Conservation (phyloP, 305 asterid species). For the Ilex paraguariensis region DNA sequence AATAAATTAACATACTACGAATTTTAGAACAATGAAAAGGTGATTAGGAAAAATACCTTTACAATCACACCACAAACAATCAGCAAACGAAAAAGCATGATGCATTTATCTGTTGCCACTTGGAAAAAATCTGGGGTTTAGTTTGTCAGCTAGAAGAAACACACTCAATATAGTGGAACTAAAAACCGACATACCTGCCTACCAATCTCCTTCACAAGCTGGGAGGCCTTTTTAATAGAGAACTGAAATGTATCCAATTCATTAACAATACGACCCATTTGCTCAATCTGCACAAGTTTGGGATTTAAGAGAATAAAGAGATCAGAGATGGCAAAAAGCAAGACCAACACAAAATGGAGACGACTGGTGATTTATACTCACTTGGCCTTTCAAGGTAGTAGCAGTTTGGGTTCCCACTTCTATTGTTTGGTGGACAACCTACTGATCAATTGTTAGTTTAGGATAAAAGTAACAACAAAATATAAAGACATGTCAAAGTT, state of each 20-base stretch:
- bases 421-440: conserved; percentile 99
- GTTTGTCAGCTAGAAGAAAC: too few species aligned
- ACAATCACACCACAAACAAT: conserved; percentile 92
- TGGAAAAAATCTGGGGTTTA: too few species aligned
- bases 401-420: too few species aligned
- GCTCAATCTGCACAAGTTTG: conserved; percentile 63
- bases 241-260: conserved; percentile 97
- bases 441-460: conserved; percentile 21
- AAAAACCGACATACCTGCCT: conserved; percentile 59
- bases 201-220: conserved; percentile 98
- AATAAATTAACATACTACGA: too few species aligned
- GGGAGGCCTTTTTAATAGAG: too few species aligned
- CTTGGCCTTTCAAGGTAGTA: too few species aligned
- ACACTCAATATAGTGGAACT: too few species aligned
- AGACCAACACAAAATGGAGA: conserved; percentile 9
- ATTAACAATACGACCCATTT: conserved; percentile 96
- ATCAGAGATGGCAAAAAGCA: conserved; percentile 14
- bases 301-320: conserved; percentile 8
- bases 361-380: conserved; percentile 29
- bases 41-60: conserved; percentile 53
- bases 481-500: conserved; percentile 14
- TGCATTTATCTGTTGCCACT: too few species aligned
- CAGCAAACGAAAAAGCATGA: conserved; percentile 87
- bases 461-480: conserved; percentile 13
- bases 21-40: too few species aligned